Evolutionary conservation across 2,329 filamentous ascomycete species (phyloP).

Genomic region (Colletotrichum agaves): DNA sequence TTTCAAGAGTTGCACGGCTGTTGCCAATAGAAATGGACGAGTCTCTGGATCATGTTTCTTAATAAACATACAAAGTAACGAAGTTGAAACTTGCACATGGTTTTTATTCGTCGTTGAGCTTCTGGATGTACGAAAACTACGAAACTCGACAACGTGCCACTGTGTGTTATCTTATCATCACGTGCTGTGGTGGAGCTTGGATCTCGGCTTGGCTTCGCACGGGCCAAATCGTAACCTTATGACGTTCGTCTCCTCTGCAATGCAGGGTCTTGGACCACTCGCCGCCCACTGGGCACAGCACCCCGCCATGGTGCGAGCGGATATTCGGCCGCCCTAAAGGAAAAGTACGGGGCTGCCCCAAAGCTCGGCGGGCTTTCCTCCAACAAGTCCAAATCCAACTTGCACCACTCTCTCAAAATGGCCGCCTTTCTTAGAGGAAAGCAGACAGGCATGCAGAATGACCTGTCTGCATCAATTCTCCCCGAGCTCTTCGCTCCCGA

Average conservation of each 20-base stretch:
- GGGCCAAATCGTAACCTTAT: constrained; percentile 17
- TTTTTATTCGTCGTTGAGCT: no score
- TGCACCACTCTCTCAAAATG: constrained; percentile 36
- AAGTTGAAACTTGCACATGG: no score
- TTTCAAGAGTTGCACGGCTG: no score
- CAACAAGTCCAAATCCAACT: constrained; percentile 36
- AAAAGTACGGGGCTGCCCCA: constrained; percentile 21
- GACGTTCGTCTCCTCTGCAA: constrained; percentile 25
- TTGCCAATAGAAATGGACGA: no score
- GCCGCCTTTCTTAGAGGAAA: constrained; percentile 85
- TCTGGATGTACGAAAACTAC: no score
- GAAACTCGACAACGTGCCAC: no score
- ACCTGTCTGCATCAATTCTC: constrained; percentile 84
- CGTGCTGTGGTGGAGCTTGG: constrained; percentile 14
- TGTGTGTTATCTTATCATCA: neutral
- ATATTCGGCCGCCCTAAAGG: constrained; percentile 25
- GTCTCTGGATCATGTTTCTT: no score
- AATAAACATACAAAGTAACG: no score
- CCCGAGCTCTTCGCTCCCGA: constrained; percentile 85
- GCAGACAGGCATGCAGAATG: constrained; percentile 91
- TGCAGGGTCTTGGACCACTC: constrained; percentile 29
- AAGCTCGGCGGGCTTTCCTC: constrained; percentile 11
- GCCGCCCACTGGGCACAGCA: constrained; percentile 12
- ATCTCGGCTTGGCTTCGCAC: constrained; percentile 19
- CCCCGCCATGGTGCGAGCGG: constrained; percentile 23